These are phyloP conservation scores for Fusarium sp. DNA, from an alignment of 2,329 filamentous ascomycete genomes.

Conservation along the genomic window DNA sequence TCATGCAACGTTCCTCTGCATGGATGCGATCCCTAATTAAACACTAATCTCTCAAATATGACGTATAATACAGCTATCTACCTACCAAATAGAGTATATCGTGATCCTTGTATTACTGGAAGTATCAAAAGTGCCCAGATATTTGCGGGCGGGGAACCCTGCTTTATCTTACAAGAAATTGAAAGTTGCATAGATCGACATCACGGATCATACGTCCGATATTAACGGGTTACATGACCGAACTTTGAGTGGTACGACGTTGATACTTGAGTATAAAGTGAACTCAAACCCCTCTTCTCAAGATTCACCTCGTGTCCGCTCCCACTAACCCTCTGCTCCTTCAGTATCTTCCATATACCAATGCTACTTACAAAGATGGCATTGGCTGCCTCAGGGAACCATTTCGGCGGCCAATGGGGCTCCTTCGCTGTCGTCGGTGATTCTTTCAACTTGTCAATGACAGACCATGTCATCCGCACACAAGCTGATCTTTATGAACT, in stretches of 20 bases:
- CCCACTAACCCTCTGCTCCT: background rate
- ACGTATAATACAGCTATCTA: constrained; percentile 9
- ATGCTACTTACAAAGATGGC: constrained; percentile 12
- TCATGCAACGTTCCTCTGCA: constrained; percentile 4
- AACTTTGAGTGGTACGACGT: background rate
- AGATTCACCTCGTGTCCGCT: background rate
- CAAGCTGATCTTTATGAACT: constrained; percentile 30
- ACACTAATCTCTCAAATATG: background rate
- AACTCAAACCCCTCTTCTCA: too few species aligned
- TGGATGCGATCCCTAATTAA: background rate
- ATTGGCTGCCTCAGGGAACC: background rate
- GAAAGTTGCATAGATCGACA: constrained; percentile 15
- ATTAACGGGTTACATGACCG: constrained; percentile 12
- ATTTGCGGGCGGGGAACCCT: constrained; percentile 36
- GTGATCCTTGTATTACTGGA: constrained; percentile 12
- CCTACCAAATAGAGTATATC: constrained; percentile 33
- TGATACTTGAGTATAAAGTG: constrained; percentile 9
- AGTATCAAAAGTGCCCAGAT: constrained; percentile 31
- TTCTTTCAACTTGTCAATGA: constrained; percentile 26
- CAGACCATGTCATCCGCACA: constrained; percentile 31
- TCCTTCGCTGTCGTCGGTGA: background rate
- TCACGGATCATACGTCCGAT: constrained; percentile 17
- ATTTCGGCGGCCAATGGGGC: background rate
- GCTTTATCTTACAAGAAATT: constrained; percentile 1
- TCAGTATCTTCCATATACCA: accelerated